These are phyloP conservation scores for Phallus indusiatus DNA, from an alignment of 768 basidiomycete species.

Conservation along the genomic window DNA sequence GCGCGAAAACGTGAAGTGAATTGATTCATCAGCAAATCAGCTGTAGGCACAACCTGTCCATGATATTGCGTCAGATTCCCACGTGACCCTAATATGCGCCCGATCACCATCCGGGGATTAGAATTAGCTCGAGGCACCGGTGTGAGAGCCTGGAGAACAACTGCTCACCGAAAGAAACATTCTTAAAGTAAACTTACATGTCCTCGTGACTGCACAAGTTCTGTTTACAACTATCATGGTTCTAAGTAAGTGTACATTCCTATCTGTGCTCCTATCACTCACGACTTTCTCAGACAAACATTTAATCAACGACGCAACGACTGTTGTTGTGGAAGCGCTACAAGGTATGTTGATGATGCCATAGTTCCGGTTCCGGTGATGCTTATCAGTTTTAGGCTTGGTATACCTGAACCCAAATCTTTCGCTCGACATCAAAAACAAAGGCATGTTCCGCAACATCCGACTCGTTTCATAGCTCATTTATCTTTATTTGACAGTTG, in stretches of 20 bases:
- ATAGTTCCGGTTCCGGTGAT: neutral
- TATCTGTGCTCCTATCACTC: neutral
- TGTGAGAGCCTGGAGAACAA: too few species aligned
- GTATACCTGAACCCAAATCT: slow-evolving; percentile 54
- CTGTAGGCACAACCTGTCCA: too few species aligned
- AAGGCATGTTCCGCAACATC: slow-evolving; percentile 36
- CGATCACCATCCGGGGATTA: neutral
- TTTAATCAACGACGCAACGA: slow-evolving; percentile 60
- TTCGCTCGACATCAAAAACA: slow-evolving; percentile 58
- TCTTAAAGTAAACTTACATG: neutral
- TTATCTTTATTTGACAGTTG: slow-evolving; percentile 31
- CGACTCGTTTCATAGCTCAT: neutral
- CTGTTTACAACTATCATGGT: neutral
- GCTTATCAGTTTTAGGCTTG: neutral
- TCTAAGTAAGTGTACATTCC: neutral
- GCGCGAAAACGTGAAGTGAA: neutral
- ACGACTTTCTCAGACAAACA: slow-evolving; percentile 43
- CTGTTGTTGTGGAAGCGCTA: slow-evolving; percentile 73
- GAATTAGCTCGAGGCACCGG: too few species aligned
- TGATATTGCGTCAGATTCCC: neutral
- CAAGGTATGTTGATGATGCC: slow-evolving; percentile 50
- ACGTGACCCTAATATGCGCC: neutral
- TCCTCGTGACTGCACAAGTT: neutral
- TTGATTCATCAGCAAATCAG: neutral
- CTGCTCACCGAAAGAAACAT: too few species aligned